Conservation (phyloP, 192 early-diverging fungal genomes). For the Geranomyces variabilis region DNA sequence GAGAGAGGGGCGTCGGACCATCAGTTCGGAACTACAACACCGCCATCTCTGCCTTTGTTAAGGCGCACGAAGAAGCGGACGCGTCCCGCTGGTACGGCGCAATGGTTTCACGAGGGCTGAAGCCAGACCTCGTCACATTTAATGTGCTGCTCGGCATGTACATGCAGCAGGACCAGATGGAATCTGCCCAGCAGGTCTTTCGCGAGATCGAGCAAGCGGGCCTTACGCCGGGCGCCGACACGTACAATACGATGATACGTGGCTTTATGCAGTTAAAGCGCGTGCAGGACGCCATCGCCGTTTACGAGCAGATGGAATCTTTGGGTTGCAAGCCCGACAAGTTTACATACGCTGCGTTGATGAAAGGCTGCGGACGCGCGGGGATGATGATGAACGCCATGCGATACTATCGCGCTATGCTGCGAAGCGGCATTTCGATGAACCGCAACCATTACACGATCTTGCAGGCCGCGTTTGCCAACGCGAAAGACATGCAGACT, state of each 20-base stretch:
- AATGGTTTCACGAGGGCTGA: constrained; percentile 10
- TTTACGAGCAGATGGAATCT: constrained; percentile 16
- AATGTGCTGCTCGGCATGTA: constrained; percentile 19
- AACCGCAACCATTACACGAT: constrained; percentile 28
- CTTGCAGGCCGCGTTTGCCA: constrained; percentile 25
- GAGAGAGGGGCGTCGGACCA: background rate
- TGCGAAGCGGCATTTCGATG: background rate
- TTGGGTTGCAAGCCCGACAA: constrained; percentile 12
- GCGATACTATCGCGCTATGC: constrained; percentile 27
- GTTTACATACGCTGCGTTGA: constrained; percentile 22
- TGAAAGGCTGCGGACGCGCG: constrained; percentile 6
- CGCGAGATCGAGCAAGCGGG: constrained; percentile 10
- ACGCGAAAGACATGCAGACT: constrained; percentile 30
- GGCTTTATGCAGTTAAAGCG: constrained; percentile 4
- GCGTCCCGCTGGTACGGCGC: background rate
- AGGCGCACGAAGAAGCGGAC: background rate
- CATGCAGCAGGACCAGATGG: background rate
- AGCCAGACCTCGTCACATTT: constrained; percentile 17
- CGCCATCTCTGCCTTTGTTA: constrained; percentile 19
- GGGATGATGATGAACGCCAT: constrained; percentile 35
- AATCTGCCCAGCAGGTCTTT: constrained; percentile 13
- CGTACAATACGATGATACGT: constrained; percentile 26
- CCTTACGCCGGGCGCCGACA: constrained; percentile 8
- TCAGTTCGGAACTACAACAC: constrained; percentile 20
- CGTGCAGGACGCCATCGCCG: constrained; percentile 12